Conservation (phyloP, 371 early-diverging fungal genomes). For the Homolaphlyctis polyrhiza region DNA sequence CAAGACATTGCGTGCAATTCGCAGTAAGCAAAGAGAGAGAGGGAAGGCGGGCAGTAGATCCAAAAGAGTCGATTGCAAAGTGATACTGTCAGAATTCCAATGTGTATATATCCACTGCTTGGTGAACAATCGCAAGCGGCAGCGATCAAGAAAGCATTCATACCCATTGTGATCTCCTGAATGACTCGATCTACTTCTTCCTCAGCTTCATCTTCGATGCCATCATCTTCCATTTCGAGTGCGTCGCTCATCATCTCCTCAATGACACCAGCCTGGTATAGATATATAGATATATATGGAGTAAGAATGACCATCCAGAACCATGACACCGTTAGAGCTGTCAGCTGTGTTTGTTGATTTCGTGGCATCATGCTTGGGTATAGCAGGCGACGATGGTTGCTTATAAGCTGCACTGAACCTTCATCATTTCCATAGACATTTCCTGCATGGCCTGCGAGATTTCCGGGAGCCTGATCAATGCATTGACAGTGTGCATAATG, state of each 20-base stretch:
- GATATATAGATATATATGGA: too few relatives aligned
- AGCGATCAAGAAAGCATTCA: slow-evolving; percentile 12
- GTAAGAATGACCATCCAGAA: too few relatives aligned
- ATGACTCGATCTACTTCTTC: slow-evolving; percentile 88
- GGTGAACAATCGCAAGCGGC: too few relatives aligned
- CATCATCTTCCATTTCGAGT: slow-evolving; percentile 81
- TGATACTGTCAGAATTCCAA: not conserved
- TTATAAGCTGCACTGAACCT: slow-evolving; percentile 56
- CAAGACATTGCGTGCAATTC: too few relatives aligned
- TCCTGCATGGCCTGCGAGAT: slow-evolving; percentile 78
- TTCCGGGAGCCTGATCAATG: slow-evolving; percentile 77
- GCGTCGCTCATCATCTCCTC: slow-evolving; percentile 93
- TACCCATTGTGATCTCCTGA: slow-evolving; percentile 84
- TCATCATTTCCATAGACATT: slow-evolving; percentile 93
- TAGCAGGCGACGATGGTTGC: too few relatives aligned
- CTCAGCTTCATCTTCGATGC: slow-evolving; percentile 90
- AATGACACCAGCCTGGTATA: slow-evolving; percentile 81
- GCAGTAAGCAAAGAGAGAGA: too few relatives aligned
- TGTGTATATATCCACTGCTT: too few relatives aligned
- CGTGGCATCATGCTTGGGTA: too few relatives aligned
- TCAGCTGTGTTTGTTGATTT: too few relatives aligned
- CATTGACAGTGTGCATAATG: slow-evolving; percentile 87
- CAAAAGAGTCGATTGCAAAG: slow-evolving; percentile 8
- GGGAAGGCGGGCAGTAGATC: too few relatives aligned
- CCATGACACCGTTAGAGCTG: too few relatives aligned